Evolutionary conservation across 1,139 yeast species (phyloP), one percentile per base, ranked within the genome.

Genomic region (Blastobotrys serpentis): DNA sequence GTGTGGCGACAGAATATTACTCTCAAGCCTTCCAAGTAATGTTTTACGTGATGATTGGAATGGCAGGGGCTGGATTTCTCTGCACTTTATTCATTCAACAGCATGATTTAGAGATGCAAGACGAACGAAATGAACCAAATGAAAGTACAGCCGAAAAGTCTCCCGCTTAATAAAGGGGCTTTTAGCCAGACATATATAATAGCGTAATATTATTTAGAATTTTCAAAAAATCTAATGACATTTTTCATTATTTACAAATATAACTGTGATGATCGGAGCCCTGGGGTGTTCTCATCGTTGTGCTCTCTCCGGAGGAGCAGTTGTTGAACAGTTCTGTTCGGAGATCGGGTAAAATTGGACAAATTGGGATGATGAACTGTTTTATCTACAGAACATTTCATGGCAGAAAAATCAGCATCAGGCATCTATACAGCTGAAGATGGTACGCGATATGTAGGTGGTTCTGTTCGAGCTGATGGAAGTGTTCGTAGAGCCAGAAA

Each of bases 391-490:
- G 25, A 21, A 23, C 23, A 17, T 16, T 7, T 16, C 13, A 44
- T 32, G 40, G 10, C 14, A 34, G 10, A 33, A n/a, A 23, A 33
- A 4, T 16, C 50, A 3, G 42, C 44, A 1, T 43, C 47, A 3
- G 50, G 50, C 1, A 29, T 47, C n/a, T 36, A 34, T n/a, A 48
- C 50, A 6, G 51, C 49, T 6, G 55, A 52, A 6, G 64, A 62
- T 21, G 66, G 65, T 2, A 42, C 56, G 5, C 44, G 62, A 22
- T 55, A 47, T 32, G 60, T 59, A 2, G 67, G 67, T 7, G 67
- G 67, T 8, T 50, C 68, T 0, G 54, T 62, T 17, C 61, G 76
- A 26, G 52, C 67, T 11, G 76, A 73, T 56, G 77, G 76, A 0
- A 52, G 73, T 0, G 63, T 65, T 22, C 52, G 76, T 32, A 66